Conservation (phyloP, 192 early-diverging fungal genomes). For the Backusella australiensis region DNA sequence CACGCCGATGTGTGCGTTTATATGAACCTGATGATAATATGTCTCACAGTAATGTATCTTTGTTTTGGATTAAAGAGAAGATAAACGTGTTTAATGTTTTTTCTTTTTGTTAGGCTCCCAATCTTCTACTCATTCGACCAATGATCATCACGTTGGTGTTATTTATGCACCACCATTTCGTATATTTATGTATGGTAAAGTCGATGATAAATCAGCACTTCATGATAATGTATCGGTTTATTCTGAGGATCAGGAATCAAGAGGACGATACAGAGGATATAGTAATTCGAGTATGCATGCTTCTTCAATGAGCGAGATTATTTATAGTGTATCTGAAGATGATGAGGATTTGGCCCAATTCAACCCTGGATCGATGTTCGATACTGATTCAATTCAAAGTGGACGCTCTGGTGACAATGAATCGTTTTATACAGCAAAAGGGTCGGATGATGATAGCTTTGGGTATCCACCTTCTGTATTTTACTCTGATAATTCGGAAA, state of each 20-base stretch:
- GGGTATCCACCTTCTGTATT: neutral
- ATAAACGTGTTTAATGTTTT: neutral
- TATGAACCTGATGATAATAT: constrained; percentile 41
- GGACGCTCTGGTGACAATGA: constrained; percentile 12
- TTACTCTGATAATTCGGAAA: constrained; percentile 17
- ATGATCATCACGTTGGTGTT: constrained; percentile 45
- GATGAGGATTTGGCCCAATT: neutral
- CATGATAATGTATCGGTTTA: neutral
- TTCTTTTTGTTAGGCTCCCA: constrained; percentile 12
- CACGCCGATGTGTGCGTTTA: constrained; percentile 56
- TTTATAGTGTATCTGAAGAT: neutral
- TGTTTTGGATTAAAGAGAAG: neutral
- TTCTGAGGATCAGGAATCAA: neutral
- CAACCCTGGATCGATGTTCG: neutral
- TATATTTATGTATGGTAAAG: constrained; percentile 36
- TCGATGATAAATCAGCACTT: neutral
- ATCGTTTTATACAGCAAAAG: constrained; percentile 25
- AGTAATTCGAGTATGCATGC: neutral
- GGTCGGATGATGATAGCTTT: constrained; percentile 15
- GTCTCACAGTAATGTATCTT: neutral
- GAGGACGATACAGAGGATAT: neutral
- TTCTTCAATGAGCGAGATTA: neutral
- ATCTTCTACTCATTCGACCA: constrained; percentile 21
- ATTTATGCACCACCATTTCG: constrained; percentile 51
- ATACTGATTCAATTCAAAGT: constrained; percentile 2